phyloP scores from a whole-genome alignment of 75 land plant species.

The Pinus albicaulis region DNA sequence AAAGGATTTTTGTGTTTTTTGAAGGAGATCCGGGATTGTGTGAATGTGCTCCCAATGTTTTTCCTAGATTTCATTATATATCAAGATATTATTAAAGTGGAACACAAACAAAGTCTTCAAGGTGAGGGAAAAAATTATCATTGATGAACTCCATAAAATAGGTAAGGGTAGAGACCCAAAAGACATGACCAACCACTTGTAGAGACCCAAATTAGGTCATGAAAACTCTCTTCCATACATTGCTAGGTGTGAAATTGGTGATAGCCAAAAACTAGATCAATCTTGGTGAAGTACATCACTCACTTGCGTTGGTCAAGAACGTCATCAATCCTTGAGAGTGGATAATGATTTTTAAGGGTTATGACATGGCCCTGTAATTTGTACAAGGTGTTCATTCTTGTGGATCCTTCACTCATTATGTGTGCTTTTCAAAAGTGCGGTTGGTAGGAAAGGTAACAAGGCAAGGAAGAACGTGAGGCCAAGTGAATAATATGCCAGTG shows the following conservation, averaged over 20 bases:
- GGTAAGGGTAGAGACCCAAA: neutral
- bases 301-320: neutral
- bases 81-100: neutral
- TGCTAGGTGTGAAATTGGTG: neutral
- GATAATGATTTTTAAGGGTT: neutral
- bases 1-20: neutral
- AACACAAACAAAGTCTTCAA: neutral
- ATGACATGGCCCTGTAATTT: neutral
- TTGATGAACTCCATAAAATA: neutral
- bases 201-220: neutral
- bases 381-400: neutral
- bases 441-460: neutral
- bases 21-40: neutral
- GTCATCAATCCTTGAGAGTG: neutral
- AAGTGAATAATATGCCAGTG: neutral
- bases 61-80: neutral
- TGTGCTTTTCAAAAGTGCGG: neutral
- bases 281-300: neutral
- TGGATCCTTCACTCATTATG: neutral
- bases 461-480: neutral
- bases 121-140: neutral
- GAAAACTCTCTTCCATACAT: neutral
- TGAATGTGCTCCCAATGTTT: neutral
- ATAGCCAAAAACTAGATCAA: neutral
- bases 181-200: neutral